Percentiles rank a stretch among this genome's conserved stretches.
Conservation (phyloP, 2,329 filamentous ascomycete species). For the Decorospora gaudefroyi region DNA sequence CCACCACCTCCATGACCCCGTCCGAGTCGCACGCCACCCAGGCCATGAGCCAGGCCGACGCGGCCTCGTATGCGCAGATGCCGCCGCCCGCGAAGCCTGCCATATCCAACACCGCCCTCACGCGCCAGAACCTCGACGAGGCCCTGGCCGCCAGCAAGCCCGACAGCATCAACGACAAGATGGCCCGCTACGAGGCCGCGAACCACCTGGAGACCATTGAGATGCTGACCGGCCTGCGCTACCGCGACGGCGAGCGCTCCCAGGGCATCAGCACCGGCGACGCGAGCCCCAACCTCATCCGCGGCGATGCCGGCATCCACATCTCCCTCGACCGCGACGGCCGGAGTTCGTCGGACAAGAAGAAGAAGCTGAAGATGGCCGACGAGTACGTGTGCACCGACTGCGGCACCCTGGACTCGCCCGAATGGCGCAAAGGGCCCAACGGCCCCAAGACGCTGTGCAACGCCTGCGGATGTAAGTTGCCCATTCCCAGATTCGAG, state of each 20-base stretch:
- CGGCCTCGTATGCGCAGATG: conserved; percentile 59
- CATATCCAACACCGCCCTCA: conserved; percentile 69
- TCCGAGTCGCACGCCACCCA: conserved; percentile 50
- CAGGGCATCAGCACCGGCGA: conserved; percentile 86
- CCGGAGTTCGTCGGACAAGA: conserved; percentile 70
- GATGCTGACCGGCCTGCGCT: conserved; percentile 86
- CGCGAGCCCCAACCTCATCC: conserved; percentile 76
- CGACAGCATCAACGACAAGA: conserved; percentile 82
- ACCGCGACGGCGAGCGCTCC: conserved; percentile 85
- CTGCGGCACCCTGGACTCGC: conserved; percentile 91
- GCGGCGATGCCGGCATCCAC: conserved; percentile 83
- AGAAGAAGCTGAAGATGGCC: conserved; percentile 79
- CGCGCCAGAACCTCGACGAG: conserved; percentile 78
- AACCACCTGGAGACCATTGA: conserved; percentile 85
- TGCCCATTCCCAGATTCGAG: neutral
- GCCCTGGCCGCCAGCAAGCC: conserved; percentile 66
- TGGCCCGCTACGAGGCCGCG: conserved; percentile 76
- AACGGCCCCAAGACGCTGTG: conserved; percentile 92
- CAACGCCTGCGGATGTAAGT: conserved; percentile 86
- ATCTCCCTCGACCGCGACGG: conserved; percentile 79
- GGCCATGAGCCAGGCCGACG: conserved; percentile 42
- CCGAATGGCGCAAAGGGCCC: conserved; percentile 94
- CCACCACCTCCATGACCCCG: conserved; percentile 46
- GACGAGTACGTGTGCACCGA: conserved; percentile 96
- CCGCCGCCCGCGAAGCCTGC: conserved; percentile 67